phyloP scores from a whole-genome alignment of 768 basidiomycete genomes.

The Hericium coralloides region DNA sequence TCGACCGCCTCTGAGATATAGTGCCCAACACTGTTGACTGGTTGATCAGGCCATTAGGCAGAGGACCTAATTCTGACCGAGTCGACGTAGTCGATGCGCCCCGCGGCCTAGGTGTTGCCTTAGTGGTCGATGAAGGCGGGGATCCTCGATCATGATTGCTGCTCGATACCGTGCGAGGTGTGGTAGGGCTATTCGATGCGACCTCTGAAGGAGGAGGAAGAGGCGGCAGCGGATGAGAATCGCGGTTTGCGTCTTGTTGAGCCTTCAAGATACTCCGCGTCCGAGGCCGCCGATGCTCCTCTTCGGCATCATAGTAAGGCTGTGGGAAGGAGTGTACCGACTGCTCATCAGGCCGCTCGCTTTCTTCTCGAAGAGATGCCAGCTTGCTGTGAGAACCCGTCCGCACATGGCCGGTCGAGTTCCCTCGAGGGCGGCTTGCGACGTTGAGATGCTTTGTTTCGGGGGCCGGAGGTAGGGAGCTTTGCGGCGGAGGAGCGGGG shows the following conservation, averaged over 20 bases:
- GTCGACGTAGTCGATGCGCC: constrained; percentile 39
- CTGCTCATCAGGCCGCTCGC: constrained; percentile 25
- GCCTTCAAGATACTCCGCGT: constrained; percentile 9
- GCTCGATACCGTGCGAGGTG: constrained; percentile 19
- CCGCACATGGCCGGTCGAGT: constrained; percentile 43
- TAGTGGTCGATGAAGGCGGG: constrained; percentile 33
- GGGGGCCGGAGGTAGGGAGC: constrained; percentile 54
- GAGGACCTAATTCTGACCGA: constrained; percentile 21
- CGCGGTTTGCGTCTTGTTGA: constrained; percentile 6
- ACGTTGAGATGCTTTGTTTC: constrained; percentile 28
- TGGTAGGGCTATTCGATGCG: constrained; percentile 9
- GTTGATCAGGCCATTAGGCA: constrained; percentile 37
- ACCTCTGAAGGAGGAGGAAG: constrained; percentile 38
- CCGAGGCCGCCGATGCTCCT: constrained; percentile 13
- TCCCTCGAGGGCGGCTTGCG: constrained; percentile 33
- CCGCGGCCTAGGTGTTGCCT: constrained; percentile 42
- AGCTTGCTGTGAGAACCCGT: constrained; percentile 50
- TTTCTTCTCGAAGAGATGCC: constrained; percentile 56
- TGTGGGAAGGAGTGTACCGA: constrained; percentile 18
- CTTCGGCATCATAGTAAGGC: constrained; percentile 22
- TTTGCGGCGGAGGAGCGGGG: constrained; percentile 53
- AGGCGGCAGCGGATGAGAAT: constrained; percentile 62
- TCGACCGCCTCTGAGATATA: constrained; percentile 59
- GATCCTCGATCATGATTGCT: constrained; percentile 27
- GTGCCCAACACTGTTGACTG: constrained; percentile 51